These are phyloP conservation scores for Diaporthe destruens DNA, from an alignment of 2,329 filamentous ascomycete species.

Conservation along the genomic window DNA sequence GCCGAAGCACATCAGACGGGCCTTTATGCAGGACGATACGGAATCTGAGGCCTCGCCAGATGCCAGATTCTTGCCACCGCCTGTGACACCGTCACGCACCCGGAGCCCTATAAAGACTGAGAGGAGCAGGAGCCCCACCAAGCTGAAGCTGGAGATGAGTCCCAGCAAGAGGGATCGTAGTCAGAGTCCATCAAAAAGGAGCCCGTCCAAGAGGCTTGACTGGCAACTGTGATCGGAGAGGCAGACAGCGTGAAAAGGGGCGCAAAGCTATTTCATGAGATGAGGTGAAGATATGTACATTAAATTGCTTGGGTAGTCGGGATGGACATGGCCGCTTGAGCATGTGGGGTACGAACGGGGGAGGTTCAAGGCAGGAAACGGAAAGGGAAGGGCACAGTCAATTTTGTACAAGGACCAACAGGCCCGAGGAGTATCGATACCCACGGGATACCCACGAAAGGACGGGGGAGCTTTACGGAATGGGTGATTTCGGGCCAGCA, in stretches of 20 bases:
- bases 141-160: constrained; percentile 50
- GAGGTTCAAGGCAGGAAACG: neutral
- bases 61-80: constrained; percentile 57
- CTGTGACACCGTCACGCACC: constrained; percentile 61
- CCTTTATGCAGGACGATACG: constrained; percentile 57
- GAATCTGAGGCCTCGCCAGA: constrained; percentile 66
- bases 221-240: neutral
- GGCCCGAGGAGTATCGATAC: constrained; percentile 13
- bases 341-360: neutral
- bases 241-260: neutral
- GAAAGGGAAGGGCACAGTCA: neutral
- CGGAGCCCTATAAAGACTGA: constrained; percentile 64
- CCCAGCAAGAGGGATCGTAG: constrained; percentile 54
- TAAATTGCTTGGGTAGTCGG: neutral
- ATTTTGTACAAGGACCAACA: neutral
- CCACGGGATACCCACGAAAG: constrained; percentile 18
- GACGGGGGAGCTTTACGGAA: neutral
- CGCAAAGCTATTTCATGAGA: neutral
- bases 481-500: neutral
- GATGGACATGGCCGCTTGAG: neutral
- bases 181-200: constrained; percentile 17
- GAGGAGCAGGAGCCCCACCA: constrained; percentile 63
- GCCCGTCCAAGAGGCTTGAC: constrained; percentile 6
- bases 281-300: constrained; percentile 1
- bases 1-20: constrained; percentile 59